Percentiles rank a stretch among this genome's conserved stretches.
Evolutionary conservation across 306 rosid genomes (phyloP).

Genomic region (Pyrus bretschneideri): DNA sequence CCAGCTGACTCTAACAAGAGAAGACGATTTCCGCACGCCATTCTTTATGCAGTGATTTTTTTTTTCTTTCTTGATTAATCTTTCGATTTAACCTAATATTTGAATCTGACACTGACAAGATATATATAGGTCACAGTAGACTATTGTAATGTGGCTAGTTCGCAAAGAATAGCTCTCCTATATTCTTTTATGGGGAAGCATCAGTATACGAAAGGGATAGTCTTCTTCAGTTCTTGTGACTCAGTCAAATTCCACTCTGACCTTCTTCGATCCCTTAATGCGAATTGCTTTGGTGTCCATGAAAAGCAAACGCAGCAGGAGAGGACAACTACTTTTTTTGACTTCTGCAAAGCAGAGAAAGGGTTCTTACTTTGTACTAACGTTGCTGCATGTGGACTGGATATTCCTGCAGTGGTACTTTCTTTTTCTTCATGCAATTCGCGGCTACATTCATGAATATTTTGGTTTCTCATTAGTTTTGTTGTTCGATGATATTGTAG

Average conservation of each 20-base stretch:
- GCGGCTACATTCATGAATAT: background rate
- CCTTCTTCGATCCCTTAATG: constrained; percentile 56
- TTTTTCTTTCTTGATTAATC: background rate
- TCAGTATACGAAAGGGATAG: constrained; percentile 78
- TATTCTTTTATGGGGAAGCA: constrained; percentile 74
- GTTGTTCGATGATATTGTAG: background rate
- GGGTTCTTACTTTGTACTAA: constrained; percentile 95
- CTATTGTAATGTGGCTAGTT: constrained; percentile 74
- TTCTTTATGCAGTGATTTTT: background rate
- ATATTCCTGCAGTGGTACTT: constrained; percentile 73
- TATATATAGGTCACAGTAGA: constrained; percentile 78
- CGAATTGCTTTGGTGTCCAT: constrained; percentile 74
- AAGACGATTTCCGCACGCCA: background rate
- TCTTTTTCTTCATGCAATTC: background rate
- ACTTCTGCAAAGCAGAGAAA: constrained; percentile 72
- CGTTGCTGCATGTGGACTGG: constrained; percentile 97
- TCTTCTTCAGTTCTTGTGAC: constrained; percentile 91
- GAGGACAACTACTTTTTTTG: constrained; percentile 67
- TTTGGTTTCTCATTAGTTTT: background rate
- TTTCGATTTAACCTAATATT: background rate
- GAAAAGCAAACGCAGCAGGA: constrained; percentile 91
- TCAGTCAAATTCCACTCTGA: constrained; percentile 87
- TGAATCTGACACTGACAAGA: constrained; percentile 25
- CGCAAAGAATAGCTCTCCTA: constrained; percentile 69
- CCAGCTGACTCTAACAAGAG: background rate